These are phyloP conservation scores for Fusarium oligoseptatum DNA, from an alignment of 2,329 filamentous ascomycete genomes.

Conservation along the genomic window DNA sequence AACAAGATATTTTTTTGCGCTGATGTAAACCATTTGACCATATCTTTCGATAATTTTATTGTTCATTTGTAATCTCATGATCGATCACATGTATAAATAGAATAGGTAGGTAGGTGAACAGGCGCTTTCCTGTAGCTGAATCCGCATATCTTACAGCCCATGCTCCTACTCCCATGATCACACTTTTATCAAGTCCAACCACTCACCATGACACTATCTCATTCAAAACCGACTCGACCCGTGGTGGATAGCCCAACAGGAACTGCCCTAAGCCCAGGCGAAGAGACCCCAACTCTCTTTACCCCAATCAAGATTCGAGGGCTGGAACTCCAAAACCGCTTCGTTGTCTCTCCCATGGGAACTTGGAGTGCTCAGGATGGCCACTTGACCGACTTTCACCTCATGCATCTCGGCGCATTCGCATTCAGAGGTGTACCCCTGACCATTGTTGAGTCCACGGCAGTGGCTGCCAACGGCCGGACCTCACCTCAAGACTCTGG, in stretches of 20 bases:
- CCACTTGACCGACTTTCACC: constrained; percentile 83
- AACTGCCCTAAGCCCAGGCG: neutral
- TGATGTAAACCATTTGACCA: neutral
- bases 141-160: neutral
- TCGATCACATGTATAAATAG: neutral
- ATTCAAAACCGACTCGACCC: neutral
- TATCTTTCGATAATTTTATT: neutral
- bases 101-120: neutral
- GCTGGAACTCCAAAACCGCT: constrained; percentile 66
- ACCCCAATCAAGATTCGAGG: constrained; percentile 66
- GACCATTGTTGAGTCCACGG: constrained; percentile 82
- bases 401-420: constrained; percentile 84
- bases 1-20: neutral
- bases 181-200: neutral
- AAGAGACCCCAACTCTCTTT: constrained; percentile 63
- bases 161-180: neutral
- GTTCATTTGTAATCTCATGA: neutral
- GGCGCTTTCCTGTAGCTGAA: neutral
- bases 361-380: constrained; percentile 69
- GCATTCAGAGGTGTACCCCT: constrained; percentile 80
- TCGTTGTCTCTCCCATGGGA: constrained; percentile 71
- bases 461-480: constrained; percentile 79
- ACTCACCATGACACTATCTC: neutral
- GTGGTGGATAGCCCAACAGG: neutral
- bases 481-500: constrained; percentile 85